Evolutionary conservation across 805 yeast species (phyloP), one percentile per base, ranked within the genome.

Genomic region (Wickerhamomyces alni): DNA sequence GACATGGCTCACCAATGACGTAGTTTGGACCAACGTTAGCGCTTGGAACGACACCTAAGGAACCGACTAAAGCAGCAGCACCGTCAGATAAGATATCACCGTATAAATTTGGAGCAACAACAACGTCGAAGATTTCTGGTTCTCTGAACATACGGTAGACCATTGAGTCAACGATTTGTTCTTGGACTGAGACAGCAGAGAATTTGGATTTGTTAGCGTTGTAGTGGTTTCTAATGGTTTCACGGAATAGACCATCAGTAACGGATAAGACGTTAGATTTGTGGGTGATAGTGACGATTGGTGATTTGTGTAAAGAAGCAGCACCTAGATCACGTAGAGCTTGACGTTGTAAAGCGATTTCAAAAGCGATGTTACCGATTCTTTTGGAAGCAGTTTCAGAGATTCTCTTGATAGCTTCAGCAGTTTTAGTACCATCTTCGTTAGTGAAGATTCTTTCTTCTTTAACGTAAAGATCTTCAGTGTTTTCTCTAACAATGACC

Each of bases 1-100:
- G 99, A 62, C 97, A 89, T 60, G 99, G 99, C 70, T 93, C 99
- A 62, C 99, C 99, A 60, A 93, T 87, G 47, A 94, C 97, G 60
- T 93, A 91, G 61, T 74, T 67, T 61, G 88, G 96, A 57, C 99
- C 99, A 47, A 93, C 99, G 59, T 93, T 93, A 45, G 98, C 98
- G 39, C 95, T 83, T 57, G 99, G 98, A 41, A 93, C 97, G 42
- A 93, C 95, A 60, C 99, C 99, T 49, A 93, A 76, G 24, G 98
- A 91, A 37, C 99, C 99, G 42, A 91, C 96, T 41, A 89, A 74
- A 13, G 98, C 97, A 51, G 98, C 98, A 40, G 98, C 98, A 67
- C 97, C 98, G 61, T 89, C 98, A 48, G 94, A 83, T 54, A 93
- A 72, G 51, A 93, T 88, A 65, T 93, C 99, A 63, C 99, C 99